phyloP scores from a whole-genome alignment of 257 asterid species.

The Solanum paucissectum region DNA sequence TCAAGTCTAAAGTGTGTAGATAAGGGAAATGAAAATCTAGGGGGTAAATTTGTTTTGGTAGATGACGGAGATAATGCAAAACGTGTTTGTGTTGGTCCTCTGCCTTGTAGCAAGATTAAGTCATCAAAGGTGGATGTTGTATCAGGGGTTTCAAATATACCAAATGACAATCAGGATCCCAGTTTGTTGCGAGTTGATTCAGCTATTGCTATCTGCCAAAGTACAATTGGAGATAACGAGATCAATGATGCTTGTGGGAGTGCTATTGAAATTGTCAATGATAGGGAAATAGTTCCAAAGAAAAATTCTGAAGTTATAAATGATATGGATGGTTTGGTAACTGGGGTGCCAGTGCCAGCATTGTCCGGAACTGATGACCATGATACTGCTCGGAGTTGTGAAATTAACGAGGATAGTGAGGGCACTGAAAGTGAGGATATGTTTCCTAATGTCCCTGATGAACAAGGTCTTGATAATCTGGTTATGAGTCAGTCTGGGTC shows the following conservation, averaged over 20 bases:
- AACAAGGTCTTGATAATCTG: slow-evolving; percentile 38
- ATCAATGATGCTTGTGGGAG: background rate
- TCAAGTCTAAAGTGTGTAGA: background rate
- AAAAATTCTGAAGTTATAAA: background rate
- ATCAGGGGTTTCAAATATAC: slow-evolving; percentile 21
- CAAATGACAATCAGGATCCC: slow-evolving; percentile 13
- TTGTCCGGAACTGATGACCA: background rate
- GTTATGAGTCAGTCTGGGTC: slow-evolving; percentile 60
- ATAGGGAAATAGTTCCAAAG: background rate
- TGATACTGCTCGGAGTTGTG: slow-evolving; percentile 10
- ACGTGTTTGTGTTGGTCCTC: slow-evolving; percentile 25
- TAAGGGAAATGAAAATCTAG: slow-evolving; percentile 16
- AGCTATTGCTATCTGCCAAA: slow-evolving; percentile 3
- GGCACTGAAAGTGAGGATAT: slow-evolving; percentile 17
- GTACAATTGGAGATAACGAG: slow-evolving; percentile 5
- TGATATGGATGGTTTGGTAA: background rate
- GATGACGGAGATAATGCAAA: slow-evolving; percentile 18
- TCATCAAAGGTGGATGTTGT: slow-evolving; percentile 32
- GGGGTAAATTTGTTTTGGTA: slow-evolving; percentile 5
- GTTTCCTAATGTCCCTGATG: slow-evolving; percentile 27
- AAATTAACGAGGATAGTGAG: slow-evolving; percentile 30
- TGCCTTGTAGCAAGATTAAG: slow-evolving; percentile 29
- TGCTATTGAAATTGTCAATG: background rate
- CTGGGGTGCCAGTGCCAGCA: background rate
- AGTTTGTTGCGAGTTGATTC: slow-evolving; percentile 2